Evolutionary conservation across 1,284 basidiomycete genomes (phyloP).

Genomic region (Apiotrichum porosum): DNA sequence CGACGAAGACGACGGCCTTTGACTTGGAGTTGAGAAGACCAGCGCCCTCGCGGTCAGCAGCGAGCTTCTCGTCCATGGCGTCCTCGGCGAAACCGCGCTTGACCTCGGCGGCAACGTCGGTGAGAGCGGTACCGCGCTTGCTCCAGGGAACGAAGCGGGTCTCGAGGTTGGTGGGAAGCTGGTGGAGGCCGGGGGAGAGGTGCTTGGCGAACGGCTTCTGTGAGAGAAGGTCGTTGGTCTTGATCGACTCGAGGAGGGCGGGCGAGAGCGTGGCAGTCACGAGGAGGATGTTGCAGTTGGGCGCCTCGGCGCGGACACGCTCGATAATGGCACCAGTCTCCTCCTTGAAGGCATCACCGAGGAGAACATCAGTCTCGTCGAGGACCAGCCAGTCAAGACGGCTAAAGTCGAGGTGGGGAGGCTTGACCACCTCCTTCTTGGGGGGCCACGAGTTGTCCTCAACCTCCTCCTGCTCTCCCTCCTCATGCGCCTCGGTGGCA

Average conservation of each 20-base stretch:
- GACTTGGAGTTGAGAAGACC: conserved; percentile 5
- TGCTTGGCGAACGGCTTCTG: conserved; percentile 56
- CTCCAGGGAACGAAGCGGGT: conserved; percentile 69
- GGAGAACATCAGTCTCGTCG: conserved; percentile 84
- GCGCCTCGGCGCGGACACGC: conserved; percentile 50
- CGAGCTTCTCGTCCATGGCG: conserved; percentile 32
- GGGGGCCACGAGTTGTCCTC: not conserved
- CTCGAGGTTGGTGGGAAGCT: conserved; percentile 63
- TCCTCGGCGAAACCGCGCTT: conserved; percentile 70
- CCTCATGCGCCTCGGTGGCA: conserved; percentile 8
- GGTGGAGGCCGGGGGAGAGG: conserved; percentile 71
- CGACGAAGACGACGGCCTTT: conserved; percentile 69
- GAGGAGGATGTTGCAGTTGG: conserved; percentile 55
- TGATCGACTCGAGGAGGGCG: conserved; percentile 64
- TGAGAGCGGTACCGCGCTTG: conserved; percentile 65
- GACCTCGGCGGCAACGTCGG: conserved; percentile 70
- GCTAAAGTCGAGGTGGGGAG: conserved; percentile 5
- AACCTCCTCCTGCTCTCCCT: conserved; percentile 3
- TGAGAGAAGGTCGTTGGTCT: conserved; percentile 52
- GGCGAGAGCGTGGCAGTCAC: conserved; percentile 83
- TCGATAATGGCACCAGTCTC: conserved; percentile 63
- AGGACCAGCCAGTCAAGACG: conserved; percentile 75
- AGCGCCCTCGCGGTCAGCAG: conserved; percentile 1
- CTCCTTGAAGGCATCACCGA: conserved; percentile 73
- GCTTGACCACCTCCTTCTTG: not conserved